A percentile compares a stretch with the other conserved stretches of the same genome.
Conservation (phyloP, 140 eudicot genomes). For the Stevia rebaudiana region DNA sequence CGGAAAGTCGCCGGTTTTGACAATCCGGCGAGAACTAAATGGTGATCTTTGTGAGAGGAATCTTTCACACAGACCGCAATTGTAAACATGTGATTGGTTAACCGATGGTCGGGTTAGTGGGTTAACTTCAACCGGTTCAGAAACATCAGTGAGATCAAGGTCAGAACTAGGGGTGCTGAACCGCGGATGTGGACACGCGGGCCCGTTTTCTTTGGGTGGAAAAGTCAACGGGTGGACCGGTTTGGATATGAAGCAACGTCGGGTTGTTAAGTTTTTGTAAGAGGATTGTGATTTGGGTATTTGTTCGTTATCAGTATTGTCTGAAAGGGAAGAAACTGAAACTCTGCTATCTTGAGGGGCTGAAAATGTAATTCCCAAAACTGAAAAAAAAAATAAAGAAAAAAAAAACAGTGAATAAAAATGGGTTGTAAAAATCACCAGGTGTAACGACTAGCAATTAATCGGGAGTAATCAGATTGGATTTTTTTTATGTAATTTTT, state of each 20-base stretch:
- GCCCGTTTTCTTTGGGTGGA: slow-evolving; percentile 32
- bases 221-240: slow-evolving; percentile 72
- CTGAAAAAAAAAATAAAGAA: neutral
- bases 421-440: too few relatives aligned
- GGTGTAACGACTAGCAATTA: too few relatives aligned
- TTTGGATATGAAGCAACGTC: slow-evolving; percentile 82
- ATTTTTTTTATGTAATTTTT: too few relatives aligned
- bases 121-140: slow-evolving; percentile 48
- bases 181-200: slow-evolving; percentile 35
- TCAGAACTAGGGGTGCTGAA: slow-evolving; percentile 26
- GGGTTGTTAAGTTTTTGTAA: slow-evolving; percentile 49
- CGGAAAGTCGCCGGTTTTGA: slow-evolving; percentile 77
- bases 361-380: slow-evolving; percentile 62
- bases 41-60: slow-evolving; percentile 82
- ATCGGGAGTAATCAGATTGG: too few relatives aligned
- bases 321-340: slow-evolving; percentile 78
- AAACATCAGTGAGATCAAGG: slow-evolving; percentile 44
- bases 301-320: slow-evolving; percentile 61
- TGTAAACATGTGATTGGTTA: slow-evolving; percentile 33
- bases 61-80: slow-evolving; percentile 73
- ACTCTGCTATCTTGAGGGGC: slow-evolving; percentile 54
- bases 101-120: slow-evolving; percentile 18
- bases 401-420: neutral
- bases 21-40: slow-evolving; percentile 68
- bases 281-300: slow-evolving; percentile 45